Percentiles rank a stretch among this genome's conserved stretches.
phyloP scores from a whole-genome alignment of 495 filamentous ascomycete genomes.

The Achaetomiella virescens region DNA sequence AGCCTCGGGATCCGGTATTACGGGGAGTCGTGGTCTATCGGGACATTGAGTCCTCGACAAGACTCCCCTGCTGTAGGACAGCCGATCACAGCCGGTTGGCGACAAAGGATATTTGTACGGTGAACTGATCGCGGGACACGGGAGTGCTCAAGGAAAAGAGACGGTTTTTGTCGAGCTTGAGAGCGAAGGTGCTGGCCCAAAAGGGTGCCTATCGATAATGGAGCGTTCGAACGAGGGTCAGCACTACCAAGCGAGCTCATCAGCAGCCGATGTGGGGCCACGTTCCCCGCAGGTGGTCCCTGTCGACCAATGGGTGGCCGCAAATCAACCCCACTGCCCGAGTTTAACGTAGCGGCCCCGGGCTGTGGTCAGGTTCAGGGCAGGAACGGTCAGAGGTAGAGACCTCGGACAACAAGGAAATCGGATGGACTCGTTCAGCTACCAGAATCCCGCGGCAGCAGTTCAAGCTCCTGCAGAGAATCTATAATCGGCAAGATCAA shows the following conservation, averaged over 20 bases:
- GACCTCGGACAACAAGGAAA: not conserved
- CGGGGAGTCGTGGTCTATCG: not conserved
- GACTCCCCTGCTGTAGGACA: not conserved
- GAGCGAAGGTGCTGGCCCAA: not conserved
- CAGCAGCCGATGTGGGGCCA: not conserved
- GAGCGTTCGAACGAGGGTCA: not conserved
- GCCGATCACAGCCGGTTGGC: not conserved
- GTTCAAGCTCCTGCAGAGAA: not conserved
- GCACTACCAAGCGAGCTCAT: not conserved
- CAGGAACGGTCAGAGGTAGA: not conserved
- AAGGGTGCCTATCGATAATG: not conserved
- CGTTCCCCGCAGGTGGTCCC: not conserved
- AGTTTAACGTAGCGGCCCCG: slow-evolving; percentile 11
- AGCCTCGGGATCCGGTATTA: slow-evolving; percentile 3
- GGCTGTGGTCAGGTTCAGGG: slow-evolving; percentile 18
- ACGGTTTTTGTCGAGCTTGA: not conserved
- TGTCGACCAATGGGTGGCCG: not conserved
- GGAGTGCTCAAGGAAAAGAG: not conserved
- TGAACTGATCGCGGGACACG: not conserved
- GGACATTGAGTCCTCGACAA: slow-evolving; percentile 2
- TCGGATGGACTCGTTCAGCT: not conserved
- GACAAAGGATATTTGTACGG: not conserved
- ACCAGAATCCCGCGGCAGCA: not conserved
- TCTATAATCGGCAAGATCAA: not conserved
- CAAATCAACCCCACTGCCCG: not conserved